Base-by-base conservation (phyloP, 1,139 yeast genomes). In the Sugiyamaella castrensis region DNA sequence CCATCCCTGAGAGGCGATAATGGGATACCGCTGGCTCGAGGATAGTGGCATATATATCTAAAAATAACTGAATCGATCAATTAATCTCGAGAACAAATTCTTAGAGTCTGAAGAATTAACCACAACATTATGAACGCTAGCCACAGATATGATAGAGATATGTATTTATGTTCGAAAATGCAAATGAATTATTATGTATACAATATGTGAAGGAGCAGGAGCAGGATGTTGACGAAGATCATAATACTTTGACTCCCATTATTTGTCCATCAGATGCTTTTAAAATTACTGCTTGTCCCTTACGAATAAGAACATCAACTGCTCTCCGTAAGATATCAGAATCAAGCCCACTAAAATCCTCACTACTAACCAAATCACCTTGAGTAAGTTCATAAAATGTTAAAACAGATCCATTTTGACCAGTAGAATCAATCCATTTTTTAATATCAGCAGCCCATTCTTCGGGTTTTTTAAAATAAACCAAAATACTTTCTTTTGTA, bases 381-480 rank as follows among this genome's bases (percentile, higher is more conserved):
- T 80, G 77, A 0, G 73, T 61, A 40, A 92, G 67, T 65, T 92
- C 98, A 67, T 86, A 91, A 8, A 89, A 67, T 0, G 98, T 92
- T 48, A 92, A 69, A 2, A 92, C 85, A 0, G 83, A 72, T 6
- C 89, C 89, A 50, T 77, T 72, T 64, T 88, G 95, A 27, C 53
- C 49, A 0, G 96, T 96, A 0, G 91, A 77, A 12, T 73, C 71
- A 16, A 87, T 73, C 84, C 85, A 82, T 40, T 78, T 77, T 30
- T 71, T 57, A 1, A 84, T 64, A 32, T 77, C 62, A 12, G 81
- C 77, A 0, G 89, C 87, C 95, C 97, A 87, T 53, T 87, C 94
- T 13, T 74, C 81, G 9, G 86, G 72, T 11, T 80, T 72, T 54
- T 82, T 76, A 91, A 95, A 88, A 57, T 81, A 80, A 4, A 91